Evolutionary conservation across 116 monocot species (phyloP), one percentile per base, ranked within the genome.

Genomic region (Posidonia oceanica): DNA sequence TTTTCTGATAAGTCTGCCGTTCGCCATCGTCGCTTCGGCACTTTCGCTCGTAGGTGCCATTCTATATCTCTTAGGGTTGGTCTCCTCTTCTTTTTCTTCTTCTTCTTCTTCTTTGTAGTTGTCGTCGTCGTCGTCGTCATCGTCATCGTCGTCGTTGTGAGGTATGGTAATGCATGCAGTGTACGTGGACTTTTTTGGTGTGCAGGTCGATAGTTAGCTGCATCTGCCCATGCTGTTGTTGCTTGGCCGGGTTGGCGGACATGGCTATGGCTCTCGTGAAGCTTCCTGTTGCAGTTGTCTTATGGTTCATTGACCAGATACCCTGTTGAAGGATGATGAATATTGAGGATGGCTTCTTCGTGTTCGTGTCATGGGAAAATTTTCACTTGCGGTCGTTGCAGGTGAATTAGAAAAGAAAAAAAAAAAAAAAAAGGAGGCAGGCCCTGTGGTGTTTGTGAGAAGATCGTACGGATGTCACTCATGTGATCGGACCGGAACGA

Each of bases 1-100:
- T 2, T 88, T 91, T 77, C 66, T 91, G 69, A 88, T 91, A 41
- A 85, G 91, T 2, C 64, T 91, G 38, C 88, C 91, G 0, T 88
- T 91, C 65, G 88, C 85, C 4, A 57, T 91, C 61, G 39, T 88
- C 56, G 91, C 91, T 2, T 66, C 88, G 75, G 74, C 68, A 0
- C 57, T 88, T 20, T 83, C 91, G 0, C 79, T 83, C 39, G 77
- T 88, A 51, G 91, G 85, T 37, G 86, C 81, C 52, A 77, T 85
- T 63, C 36, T 91, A 37, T 91, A 85, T 85, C 54, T 88, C 57
- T 1, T 91, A n/a, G 91, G 91, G 91, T 91, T 7, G 2, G 66
- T 40, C 38, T 52, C 10, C 54, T 64, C 18, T 14, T 42, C 17
- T 62, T 29, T 21, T 11, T 23, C 18, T 4, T 41, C 55, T n/a